Percentiles rank a stretch among this genome's conserved stretches.
phyloP scores from a whole-genome alignment of 257 asterid genomes.

The Galeopsis tetrahit region DNA sequence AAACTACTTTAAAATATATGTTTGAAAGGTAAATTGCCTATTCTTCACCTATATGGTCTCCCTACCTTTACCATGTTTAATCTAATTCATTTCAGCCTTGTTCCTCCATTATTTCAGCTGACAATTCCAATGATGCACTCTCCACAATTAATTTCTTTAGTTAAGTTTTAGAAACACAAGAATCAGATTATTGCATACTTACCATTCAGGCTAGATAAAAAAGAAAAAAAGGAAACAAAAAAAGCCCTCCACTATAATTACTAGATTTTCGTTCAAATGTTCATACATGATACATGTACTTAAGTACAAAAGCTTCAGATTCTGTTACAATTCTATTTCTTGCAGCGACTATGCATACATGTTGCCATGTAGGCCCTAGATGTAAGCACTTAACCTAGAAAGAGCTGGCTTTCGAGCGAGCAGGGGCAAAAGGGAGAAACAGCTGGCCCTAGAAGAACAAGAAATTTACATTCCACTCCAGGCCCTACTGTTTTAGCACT shows the following conservation, averaged over 20 bases:
- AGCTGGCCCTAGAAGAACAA: neutral
- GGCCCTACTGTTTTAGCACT: neutral
- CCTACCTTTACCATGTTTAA: neutral
- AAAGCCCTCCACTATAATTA: neutral
- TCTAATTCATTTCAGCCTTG: conserved; percentile 6
- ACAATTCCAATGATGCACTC: neutral
- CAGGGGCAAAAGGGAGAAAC: conserved; percentile 1
- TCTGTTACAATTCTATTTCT: conserved; percentile 8
- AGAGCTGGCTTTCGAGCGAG: conserved; percentile 7
- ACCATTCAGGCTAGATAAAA: conserved; percentile 14
- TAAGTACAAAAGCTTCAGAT: neutral
- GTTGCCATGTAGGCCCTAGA: conserved; percentile 6
- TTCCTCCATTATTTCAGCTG: conserved; percentile 14
- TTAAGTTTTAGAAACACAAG: neutral
- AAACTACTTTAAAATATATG: neutral
- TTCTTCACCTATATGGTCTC: conserved; percentile 8
- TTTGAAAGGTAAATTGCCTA: neutral
- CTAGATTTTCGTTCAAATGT: neutral
- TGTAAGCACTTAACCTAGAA: neutral
- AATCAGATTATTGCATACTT: conserved; percentile 5
- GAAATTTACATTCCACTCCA: conserved; percentile 2
- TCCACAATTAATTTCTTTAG: neutral
- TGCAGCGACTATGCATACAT: conserved; percentile 13
- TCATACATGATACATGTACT: neutral
- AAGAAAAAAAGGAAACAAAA: neutral